These are phyloP conservation scores for Nephromyces sp. DNA, from an alignment of 169 alveolate species.

Conservation along the genomic window DNA sequence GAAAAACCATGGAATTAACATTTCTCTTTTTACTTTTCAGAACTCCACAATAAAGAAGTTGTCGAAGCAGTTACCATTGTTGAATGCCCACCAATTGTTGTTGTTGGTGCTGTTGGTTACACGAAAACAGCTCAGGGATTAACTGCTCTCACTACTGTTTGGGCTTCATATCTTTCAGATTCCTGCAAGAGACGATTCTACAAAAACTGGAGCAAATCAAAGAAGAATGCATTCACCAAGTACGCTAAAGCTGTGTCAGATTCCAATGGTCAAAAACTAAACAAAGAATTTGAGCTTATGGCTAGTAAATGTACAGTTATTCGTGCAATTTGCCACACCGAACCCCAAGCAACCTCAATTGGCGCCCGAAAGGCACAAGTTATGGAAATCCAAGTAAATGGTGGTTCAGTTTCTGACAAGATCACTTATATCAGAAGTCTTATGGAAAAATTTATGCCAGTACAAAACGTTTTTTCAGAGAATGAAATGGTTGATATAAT, in stretches of 20 bases:
- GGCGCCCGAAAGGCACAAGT: conserved; percentile 96
- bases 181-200: conserved; percentile 96
- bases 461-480: conserved; percentile 85
- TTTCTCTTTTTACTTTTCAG: conserved; percentile 1
- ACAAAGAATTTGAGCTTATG: conserved; percentile 82
- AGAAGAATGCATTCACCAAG: conserved; percentile 98
- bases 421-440: conserved; percentile 24
- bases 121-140: conserved; percentile 98
- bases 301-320: conserved; percentile 92
- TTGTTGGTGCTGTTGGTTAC: conserved; percentile 99
- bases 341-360: conserved; percentile 86
- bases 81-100: conserved; percentile 97
- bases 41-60: conserved; percentile 95
- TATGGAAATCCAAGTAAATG: conserved; percentile 98
- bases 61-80: conserved; percentile 98
- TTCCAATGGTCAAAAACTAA: conserved; percentile 76
- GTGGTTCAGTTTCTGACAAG: conserved; percentile 91
- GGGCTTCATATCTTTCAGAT: conserved; percentile 95
- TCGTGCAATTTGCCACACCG: conserved; percentile 98
- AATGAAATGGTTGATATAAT: conserved; percentile 95
- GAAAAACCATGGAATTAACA: background rate
- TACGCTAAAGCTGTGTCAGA: conserved; percentile 78
- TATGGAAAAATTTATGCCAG: conserved; percentile 88
- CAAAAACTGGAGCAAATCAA: conserved; percentile 93
- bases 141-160: conserved; percentile 93